Percentiles rank a stretch among this genome's conserved stretches.
These are phyloP conservation scores for Akanthomyces lecanii DNA, from an alignment of 2,329 filamentous ascomycete genomes.

Conservation along the genomic window DNA sequence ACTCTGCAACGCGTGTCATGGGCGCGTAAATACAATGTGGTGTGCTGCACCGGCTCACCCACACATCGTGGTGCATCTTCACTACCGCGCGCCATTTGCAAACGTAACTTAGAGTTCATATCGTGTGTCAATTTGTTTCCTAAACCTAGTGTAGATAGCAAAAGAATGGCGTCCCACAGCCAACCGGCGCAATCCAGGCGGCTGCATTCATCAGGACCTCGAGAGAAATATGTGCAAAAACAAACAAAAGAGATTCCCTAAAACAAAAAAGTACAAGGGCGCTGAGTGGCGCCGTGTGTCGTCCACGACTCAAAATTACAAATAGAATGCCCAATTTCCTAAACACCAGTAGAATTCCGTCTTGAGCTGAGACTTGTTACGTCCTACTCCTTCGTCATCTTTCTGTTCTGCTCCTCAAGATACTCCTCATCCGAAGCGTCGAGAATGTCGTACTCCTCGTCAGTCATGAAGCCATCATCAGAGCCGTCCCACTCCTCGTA, in stretches of 20 bases:
- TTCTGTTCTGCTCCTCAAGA: constrained; percentile 50
- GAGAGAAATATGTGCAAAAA: not conserved
- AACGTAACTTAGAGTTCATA: not conserved
- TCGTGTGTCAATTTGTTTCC: constrained; percentile 15
- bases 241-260: not conserved
- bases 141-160: not conserved
- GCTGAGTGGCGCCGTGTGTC: not conserved
- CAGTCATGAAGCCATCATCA: constrained; percentile 80
- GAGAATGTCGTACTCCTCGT: constrained; percentile 97
- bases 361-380: constrained; percentile 23
- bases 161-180: constrained; percentile 9
- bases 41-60: too few species aligned
- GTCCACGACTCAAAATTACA: constrained; percentile 5
- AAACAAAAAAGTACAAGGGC: constrained; percentile 12
- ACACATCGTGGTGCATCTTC: not conserved
- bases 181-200: not conserved
- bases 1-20: too few species aligned
- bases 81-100: not conserved
- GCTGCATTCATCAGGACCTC: not conserved
- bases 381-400: constrained; percentile 34
- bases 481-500: constrained; percentile 55
- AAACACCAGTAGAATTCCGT: not conserved
- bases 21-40: too few species aligned
- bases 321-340: not conserved
- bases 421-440: constrained; percentile 91